Base-by-base conservation (phyloP, 1,284 basidiomycete species). In the Ceratobasidium sp. region DNA sequence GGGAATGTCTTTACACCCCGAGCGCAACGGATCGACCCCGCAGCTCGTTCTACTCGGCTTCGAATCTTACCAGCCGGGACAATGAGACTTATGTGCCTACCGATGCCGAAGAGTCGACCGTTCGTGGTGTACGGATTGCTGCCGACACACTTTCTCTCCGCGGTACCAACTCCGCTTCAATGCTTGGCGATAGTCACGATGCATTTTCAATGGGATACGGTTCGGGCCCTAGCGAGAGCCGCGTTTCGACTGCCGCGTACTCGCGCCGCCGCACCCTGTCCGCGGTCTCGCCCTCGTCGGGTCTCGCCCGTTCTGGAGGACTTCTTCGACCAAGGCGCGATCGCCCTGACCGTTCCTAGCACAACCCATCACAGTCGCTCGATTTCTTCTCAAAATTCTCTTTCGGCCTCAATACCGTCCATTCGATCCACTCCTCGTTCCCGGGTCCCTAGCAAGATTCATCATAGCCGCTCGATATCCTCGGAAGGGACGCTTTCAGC, bases 151-250 rank as follows among this genome's bases (percentile, higher is more conserved):
- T 89, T 65, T 89, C 88, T 0, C 85, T 85, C 64, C 82, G 87
- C n/a, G 83, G 86, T 1, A 84, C 87, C 3, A 84, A 85, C 16
- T 89, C 89, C 0, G 83, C 87, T 74, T 89, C 89, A 1, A 83
- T 87, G 75, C 81, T 89, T 0, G 87, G 88, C 0, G 87, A 88
- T 78, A 88, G 88, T 3, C 87, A 88, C 75, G 85, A 85, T 24
- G 83, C 83, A 2, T 82, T 73, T 9, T 62, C 69, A 2, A 73
- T 59, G 19, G 69, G 58, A 14, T 73, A 73, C n/a, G 69, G 59
- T 43, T 61, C 54, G 19, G 59, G 34, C 22, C 56, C 59, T 7
- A 73, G 69, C 59, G 58, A 73, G 24, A 29, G 69, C n/a, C 27
- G 19, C 9, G 11, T 73, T 31, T 73, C 71, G 11, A 73, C 46